A percentile compares a stretch with the other conserved stretches of the same genome.
Conservation (phyloP, 495 filamentous ascomycete species). For the Oleoguttula mirabilis region DNA sequence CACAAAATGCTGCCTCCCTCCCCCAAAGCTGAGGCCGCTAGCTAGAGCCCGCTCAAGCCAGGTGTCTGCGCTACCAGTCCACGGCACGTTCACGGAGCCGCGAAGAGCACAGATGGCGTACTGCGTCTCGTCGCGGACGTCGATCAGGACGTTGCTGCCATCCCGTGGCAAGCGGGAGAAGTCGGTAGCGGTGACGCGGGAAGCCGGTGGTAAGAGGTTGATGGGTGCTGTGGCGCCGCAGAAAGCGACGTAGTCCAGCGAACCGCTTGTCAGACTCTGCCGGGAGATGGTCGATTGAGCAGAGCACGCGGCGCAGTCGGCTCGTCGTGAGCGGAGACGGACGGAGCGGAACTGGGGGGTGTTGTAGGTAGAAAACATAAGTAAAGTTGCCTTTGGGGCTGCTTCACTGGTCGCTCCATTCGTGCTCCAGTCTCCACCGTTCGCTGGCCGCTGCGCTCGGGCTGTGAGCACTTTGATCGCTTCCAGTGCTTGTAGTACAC, state of each 20-base stretch:
- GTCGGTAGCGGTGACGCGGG: constrained; percentile 49
- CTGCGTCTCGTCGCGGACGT: constrained; percentile 73
- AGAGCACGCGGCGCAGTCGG: constrained; percentile 66
- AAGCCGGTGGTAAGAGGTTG: constrained; percentile 42
- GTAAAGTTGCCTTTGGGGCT: constrained; percentile 36
- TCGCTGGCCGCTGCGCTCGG: neutral
- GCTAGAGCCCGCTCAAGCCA: constrained; percentile 13
- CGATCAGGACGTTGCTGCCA: constrained; percentile 49
- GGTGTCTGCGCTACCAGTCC: constrained; percentile 32
- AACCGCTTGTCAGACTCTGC: constrained; percentile 48
- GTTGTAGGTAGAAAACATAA: constrained; percentile 62
- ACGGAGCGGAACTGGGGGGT: constrained; percentile 61
- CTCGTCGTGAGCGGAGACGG: constrained; percentile 52
- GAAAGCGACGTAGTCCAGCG: constrained; percentile 66
- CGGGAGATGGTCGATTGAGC: constrained; percentile 46
- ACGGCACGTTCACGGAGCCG: constrained; percentile 68
- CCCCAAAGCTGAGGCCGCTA: constrained; percentile 11
- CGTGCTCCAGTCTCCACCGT: neutral
- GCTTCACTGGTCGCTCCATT: neutral
- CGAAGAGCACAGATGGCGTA: constrained; percentile 67
- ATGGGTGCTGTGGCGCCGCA: constrained; percentile 48
- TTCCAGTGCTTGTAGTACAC: constrained; percentile 79
- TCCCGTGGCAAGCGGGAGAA: constrained; percentile 27
- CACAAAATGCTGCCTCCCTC: constrained; percentile 34
- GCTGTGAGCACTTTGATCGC: constrained; percentile 66